Percentiles rank a stretch among this genome's conserved stretches.
Evolutionary conservation across 176 grass and related monocot species (phyloP).

Genomic region (Aegilops speltoides): DNA sequence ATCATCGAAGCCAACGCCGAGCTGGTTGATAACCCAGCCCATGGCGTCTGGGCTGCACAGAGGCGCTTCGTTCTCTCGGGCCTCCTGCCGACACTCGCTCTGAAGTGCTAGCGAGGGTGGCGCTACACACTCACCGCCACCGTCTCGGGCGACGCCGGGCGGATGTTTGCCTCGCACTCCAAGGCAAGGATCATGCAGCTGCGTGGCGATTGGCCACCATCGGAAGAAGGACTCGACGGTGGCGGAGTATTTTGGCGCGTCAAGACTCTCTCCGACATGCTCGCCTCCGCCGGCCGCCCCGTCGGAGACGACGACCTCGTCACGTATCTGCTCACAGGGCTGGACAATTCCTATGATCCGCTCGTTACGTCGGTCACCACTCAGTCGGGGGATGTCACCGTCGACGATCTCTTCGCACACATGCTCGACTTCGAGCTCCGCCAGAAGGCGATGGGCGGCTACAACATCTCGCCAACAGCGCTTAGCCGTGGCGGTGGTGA

Average conservation of each 20-base stretch:
- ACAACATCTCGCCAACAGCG: background rate
- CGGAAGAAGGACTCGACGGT: background rate
- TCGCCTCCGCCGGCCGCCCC: background rate
- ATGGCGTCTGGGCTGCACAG: no score
- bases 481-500: background rate
- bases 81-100: no score
- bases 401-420: background rate
- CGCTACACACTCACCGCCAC: no score
- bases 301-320: background rate
- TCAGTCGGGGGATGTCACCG: background rate
- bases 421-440: background rate
- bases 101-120: no score
- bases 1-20: background rate
- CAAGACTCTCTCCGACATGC: background rate
- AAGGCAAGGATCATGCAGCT: background rate
- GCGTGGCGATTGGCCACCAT: background rate
- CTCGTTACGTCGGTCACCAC: background rate
- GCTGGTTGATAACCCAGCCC: no score
- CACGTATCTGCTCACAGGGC: background rate
- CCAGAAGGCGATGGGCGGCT: background rate
- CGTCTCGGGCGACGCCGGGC: no score
- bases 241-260: background rate
- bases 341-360: background rate
- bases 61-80: no score
- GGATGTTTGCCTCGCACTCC: background rate